Base-by-base conservation (phyloP, 2,329 filamentous ascomycete species). In the Sporothrix humicola region DNA sequence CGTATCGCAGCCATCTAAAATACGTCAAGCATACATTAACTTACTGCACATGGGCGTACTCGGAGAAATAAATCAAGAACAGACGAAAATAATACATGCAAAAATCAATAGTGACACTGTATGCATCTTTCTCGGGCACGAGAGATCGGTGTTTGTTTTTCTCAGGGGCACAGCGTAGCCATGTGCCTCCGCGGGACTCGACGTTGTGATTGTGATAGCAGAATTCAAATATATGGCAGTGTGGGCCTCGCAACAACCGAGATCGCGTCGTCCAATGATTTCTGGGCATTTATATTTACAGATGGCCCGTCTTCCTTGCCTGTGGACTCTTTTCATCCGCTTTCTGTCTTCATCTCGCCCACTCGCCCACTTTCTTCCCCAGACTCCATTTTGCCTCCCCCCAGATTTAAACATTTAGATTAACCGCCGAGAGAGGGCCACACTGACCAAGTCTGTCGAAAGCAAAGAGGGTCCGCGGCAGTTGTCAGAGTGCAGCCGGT, bases 361-460 rank as follows among this genome's bases (percentile, higher is more conserved):
- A 52, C 17, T 69, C 42, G 20, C 17, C 17, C n/a, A 9, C 20
- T 42, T 23, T 73, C 58, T 69, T 61, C 63, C 63, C 72, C 63
- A 61, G 46, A 65, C 48, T 61, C 20, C 37, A 31, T 61, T 61
- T 69, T 37, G 65, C 50, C 56, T 69, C 37, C 56, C 72, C 65
- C 63, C 61, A 58, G 63, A 61, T 69, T 69, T 69, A 52, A 42
- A 23, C 42, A 61, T 50, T 50, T 69, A 73, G 12, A 73, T 73
- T 73, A 73, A 63, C 72, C 54, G 72, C 72, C 72, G 65, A 73
- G 12, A 66, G 44, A 26, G 61, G 61, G 42, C 61, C 20, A 48
- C 61, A 20, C 17, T 20, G 42, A 17, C 61, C 61, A 44, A 63
- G 59, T 20, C 26, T 37, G 26, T 61, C 2, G 3, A 20, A 23